Evolutionary conservation across 106 monocot genomes (phyloP), one percentile per base, ranked within the genome.

Genomic region (Hemerocallis citrina): DNA sequence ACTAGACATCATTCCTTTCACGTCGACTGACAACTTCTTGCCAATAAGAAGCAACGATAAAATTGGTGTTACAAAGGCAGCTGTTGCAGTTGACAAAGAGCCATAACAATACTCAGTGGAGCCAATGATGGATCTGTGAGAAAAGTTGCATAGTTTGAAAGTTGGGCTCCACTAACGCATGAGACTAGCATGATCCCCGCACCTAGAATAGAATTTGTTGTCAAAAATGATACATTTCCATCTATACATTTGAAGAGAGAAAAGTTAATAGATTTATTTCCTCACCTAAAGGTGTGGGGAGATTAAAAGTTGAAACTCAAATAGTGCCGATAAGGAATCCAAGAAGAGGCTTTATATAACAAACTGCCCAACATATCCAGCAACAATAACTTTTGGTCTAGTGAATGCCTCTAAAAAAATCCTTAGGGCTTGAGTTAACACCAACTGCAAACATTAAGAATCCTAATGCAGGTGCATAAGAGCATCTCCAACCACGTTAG

Each of bases 371-470:
- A 85, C 50, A 68, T 92, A 98, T 50, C 98, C 88, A 65, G 66
- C 75, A 47, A 57, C 72, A 46, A 98, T 81, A 45, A 77, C 92
- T 61, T 65, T 55, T 21, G 98, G 98, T 59, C 79, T 84, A 16
- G 65, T 74, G 39, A 98, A 62, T 52, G 98, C 92, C 77, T 98
- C 79, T 44, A 98, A 11, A n/a, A 77, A 98, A 98, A 75, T 92
- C 91, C 47, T 78, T 66, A 7, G 79, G 75, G 50, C 88, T 85
- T 41, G 92, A 98, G 77, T 98, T 98, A 21, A 98, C 85, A 47
- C 98, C 98, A 57, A 98, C 98, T 23, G 98, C 88, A 74, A 98
- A 98, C 98, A 98, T 98, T 63, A 98, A 64, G 70, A 98, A 98
- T 13, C 98, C 98, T 28, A 98, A 62, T 48, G 98, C 92, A 22